Base-by-base conservation (phyloP, 108 stramenopile genomes). In the Nannochloropsis salina region DNA sequence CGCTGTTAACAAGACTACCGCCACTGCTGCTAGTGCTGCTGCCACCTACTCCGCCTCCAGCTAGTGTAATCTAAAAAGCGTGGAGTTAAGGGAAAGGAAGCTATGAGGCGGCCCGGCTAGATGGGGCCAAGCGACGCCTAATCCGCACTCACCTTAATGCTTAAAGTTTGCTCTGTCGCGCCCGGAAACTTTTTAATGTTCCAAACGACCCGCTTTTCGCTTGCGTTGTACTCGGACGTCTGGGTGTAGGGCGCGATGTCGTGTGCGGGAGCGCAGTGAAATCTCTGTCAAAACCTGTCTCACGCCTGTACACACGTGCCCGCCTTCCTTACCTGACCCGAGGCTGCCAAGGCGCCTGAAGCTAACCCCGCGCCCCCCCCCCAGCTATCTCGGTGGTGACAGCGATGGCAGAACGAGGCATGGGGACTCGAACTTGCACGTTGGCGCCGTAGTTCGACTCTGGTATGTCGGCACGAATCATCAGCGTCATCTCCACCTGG, bases 101-200 rank as follows among this genome's bases (percentile, higher is more conserved):
- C 20, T 31, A 31, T 31, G 1, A 31, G 31, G 31, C 31, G 31
- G 31, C 31, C 31, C 12, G 22, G 22, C 81, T 82, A 31, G 1
- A 82, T 11, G 11, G 21, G 81, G 11, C 12, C 20, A 21, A n/a
- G 11, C 1, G 22, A 11, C 18, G 1, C 81, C 20, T 31, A 31
- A 21, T 22, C 12, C 12, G 22, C 51, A 6, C 83, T 84, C 31
- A 85, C 82, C 84, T 85, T 82, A 40, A 82, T 40, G 21, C 93
- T 86, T 92, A 99, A 93, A 42, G 95, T 96, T 86, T 95, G 95
- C 92, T 99, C 99, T 40, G 95, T 90, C 20, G 94, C 93, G 21
- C 98, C 98, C n/a, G 93, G 95, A 44, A 99, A 95, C 90, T 98
- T 98, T 90, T 97, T 96, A 84, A 99, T 94, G 43, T 92, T 95